A percentile compares a stretch with the other conserved stretches of the same genome.
Evolutionary conservation across 163 green algal genomes (phyloP).

Genomic region (Scenedesmus sp.): DNA sequence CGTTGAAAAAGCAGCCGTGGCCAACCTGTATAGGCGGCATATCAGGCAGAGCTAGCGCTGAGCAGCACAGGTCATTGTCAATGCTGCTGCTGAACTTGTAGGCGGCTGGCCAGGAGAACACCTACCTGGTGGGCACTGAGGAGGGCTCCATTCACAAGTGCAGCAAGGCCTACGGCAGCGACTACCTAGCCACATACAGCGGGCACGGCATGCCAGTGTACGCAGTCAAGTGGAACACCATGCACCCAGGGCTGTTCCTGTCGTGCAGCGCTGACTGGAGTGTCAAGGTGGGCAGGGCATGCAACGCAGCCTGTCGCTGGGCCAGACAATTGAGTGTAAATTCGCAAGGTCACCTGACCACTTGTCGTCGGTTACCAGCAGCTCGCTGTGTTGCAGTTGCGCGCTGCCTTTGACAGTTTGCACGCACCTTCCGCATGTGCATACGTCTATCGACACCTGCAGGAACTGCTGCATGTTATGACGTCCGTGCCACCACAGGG

Average conservation of each 20-base stretch:
- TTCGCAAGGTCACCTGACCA: no score
- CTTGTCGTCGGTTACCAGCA: no score
- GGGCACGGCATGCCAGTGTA: conserved; percentile 89
- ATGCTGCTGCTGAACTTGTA: conserved; percentile 21
- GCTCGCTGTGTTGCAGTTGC: no score
- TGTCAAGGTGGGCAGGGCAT: conserved; percentile 68
- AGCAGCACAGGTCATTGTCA: neutral
- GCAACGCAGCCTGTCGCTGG: neutral
- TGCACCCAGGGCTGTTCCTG: conserved; percentile 77
- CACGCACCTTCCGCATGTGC: no score
- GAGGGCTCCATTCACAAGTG: conserved; percentile 91
- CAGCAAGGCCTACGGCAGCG: conserved; percentile 79
- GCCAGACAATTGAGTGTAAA: no score
- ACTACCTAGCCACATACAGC: conserved; percentile 80
- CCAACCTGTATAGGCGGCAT: no score
- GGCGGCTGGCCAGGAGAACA: conserved; percentile 65
- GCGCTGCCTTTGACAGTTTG: no score
- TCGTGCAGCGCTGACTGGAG: conserved; percentile 92
- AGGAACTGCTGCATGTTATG: no score
- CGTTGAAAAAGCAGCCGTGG: neutral
- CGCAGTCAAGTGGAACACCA: conserved; percentile 87
- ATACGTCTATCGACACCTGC: no score
- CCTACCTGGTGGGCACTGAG: conserved; percentile 94
- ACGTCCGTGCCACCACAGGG: no score
- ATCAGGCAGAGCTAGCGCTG: neutral